phyloP scores from a whole-genome alignment of 2,329 filamentous ascomycete genomes.

The Aureobasidium uvarum region DNA sequence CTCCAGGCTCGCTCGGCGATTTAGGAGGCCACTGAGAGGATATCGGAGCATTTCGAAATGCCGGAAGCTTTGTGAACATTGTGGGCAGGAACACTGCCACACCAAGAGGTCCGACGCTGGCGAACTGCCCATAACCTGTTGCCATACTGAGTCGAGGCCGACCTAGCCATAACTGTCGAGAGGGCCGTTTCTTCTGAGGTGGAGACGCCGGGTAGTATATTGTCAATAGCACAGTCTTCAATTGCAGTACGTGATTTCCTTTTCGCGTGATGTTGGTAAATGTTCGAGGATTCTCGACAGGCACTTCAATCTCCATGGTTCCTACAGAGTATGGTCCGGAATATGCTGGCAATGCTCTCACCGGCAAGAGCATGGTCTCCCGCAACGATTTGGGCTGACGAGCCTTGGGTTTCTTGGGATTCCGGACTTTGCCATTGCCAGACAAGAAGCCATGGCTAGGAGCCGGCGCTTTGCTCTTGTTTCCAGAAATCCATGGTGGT shows the following conservation, averaged over 20 bases:
- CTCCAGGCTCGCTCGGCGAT: conserved; percentile 38
- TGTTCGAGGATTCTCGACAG: conserved; percentile 47
- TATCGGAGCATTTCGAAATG: conserved; percentile 59
- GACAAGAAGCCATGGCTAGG: conserved; percentile 14
- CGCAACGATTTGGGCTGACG: conserved; percentile 50
- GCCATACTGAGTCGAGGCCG: conserved; percentile 56
- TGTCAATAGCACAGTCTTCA: conserved; percentile 62
- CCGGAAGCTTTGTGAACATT: conserved; percentile 64
- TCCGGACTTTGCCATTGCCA: conserved; percentile 37
- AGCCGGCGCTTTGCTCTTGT: neutral
- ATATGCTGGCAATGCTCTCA: conserved; percentile 49
- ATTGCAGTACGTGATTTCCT: conserved; percentile 49
- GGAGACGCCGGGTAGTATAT: conserved; percentile 61
- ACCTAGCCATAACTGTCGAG: conserved; percentile 62
- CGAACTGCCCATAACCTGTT: conserved; percentile 62
- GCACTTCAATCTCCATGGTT: conserved; percentile 57
- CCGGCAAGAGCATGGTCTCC: conserved; percentile 48
- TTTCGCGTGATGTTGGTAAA: conserved; percentile 54
- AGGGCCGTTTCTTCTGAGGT: conserved; percentile 45
- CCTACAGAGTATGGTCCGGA: conserved; percentile 52
- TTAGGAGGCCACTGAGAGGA: conserved; percentile 52
- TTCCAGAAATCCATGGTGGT: conserved; percentile 25
- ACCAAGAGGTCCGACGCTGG: conserved; percentile 51
- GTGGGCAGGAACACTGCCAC: conserved; percentile 57
- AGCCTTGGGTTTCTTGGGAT: conserved; percentile 50